Evolutionary conservation across 108 stramenopile genomes (phyloP), one percentile per base, ranked within the genome.

Genomic region (Fistulifera pelliculosa): DNA sequence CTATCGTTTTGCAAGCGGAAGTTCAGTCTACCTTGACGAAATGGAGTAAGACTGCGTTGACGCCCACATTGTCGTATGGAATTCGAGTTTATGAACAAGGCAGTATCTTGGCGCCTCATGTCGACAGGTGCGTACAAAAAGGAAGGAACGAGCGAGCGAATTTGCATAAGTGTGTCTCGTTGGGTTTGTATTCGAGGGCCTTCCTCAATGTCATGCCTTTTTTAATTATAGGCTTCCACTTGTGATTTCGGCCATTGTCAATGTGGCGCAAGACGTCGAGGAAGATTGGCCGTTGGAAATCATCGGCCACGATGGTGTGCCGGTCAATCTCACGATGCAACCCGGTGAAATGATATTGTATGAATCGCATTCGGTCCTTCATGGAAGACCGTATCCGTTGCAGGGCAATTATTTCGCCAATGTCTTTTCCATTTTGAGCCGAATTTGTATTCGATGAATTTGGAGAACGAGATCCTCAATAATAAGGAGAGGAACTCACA

Each of bases 331-430:
- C 10, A 95, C 96, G 6, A 76, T 95, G 70, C 60, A 79, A 50
- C 86, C 86, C 2, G 92, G 96, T 12, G 94, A 96, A 31, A 77
- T 96, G 85, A 71, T 96, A 4, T 64, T 95, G 21, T 96, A 96
- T 62, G 97, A 98, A 62, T 73, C 77, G 53, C 82, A 86, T 41
- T 83, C 89, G 16, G 75, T 96, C 23, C 73, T 95, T 39, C 96
- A 96, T 68, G 96, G 96, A 6, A 38, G 96, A 47, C 96, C 96
- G 7, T 90, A 82, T 56, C 83, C 93, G 10, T 66, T 98, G 55
- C 66, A 81, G 50, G 93, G 92, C 27, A 60, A 63, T 1, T 75
- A 58, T 18, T 60, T 35, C 11, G 75, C 75, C 19, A 90, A 90
- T 64, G 59, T 86, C 25, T 93, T 93, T 65, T 89, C 0, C 87